Percentiles rank a stretch among this genome's conserved stretches.
Evolutionary conservation across 371 early-diverging fungal genomes (phyloP).

Genomic region (Choanephora cucurbitarum): DNA sequence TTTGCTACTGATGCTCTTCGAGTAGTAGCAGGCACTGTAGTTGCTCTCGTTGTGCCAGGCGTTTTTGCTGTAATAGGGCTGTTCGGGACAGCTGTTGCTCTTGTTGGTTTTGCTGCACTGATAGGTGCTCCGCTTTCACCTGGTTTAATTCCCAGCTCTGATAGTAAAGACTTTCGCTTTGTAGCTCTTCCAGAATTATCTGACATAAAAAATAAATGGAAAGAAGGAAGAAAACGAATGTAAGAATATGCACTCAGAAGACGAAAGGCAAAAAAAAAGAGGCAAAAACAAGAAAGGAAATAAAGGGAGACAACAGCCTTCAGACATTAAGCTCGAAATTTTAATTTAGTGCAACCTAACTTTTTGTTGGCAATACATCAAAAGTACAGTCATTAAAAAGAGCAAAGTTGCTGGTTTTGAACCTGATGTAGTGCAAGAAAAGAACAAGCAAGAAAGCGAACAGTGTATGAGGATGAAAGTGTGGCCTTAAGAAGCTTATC

Average conservation of each 20-base stretch:
- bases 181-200: slow-evolving; percentile 13
- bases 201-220: slow-evolving; percentile 6
- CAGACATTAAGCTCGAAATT: slow-evolving; percentile 4
- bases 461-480: no score
- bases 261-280: neutral
- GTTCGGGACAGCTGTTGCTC: slow-evolving; percentile 19
- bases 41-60: slow-evolving; percentile 2
- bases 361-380: slow-evolving; percentile 1
- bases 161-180: slow-evolving; percentile 37
- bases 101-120: slow-evolving; percentile 9
- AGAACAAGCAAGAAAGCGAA: no score
- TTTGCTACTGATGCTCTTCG: slow-evolving; percentile 2
- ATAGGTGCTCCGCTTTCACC: slow-evolving; percentile 6
- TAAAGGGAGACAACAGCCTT: neutral
- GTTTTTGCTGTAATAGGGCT: slow-evolving; percentile 15
- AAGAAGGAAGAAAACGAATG: neutral
- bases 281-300: slow-evolving; percentile 8
- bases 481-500: no score
- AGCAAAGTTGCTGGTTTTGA: no score
- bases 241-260: no score
- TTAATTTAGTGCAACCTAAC: slow-evolving; percentile 24
- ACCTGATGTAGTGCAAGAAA: no score
- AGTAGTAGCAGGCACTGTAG: neutral
- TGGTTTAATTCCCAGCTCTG: slow-evolving; percentile 45
- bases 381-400: slow-evolving; percentile 5